phyloP scores from a whole-genome alignment of 345 rosid species.

The Salix purpurea region DNA sequence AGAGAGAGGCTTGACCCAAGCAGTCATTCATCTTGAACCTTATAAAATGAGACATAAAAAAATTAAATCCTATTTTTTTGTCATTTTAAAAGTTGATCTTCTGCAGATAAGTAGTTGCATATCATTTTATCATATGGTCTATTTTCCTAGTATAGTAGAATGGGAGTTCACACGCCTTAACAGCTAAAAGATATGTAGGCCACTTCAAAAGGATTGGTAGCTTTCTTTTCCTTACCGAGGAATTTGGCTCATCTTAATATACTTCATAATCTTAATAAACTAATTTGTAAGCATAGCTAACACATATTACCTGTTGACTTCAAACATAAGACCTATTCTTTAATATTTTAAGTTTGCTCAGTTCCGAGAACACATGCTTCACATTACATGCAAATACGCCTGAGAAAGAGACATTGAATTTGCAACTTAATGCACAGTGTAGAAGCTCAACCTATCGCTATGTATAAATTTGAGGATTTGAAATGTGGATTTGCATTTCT shows the following conservation, averaged over 20 bases:
- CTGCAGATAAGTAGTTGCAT: background rate
- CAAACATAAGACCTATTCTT: too few species aligned
- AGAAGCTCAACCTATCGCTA: background rate
- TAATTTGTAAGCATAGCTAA: too few species aligned
- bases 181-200: too few species aligned
- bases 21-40: background rate
- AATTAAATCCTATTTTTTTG: conserved; percentile 3
- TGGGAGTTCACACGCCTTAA: too few species aligned
- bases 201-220: too few species aligned
- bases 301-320: too few species aligned
- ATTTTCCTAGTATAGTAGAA: too few species aligned
- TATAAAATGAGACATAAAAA: background rate
- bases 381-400: background rate
- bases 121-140: too few species aligned
- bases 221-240: too few species aligned
- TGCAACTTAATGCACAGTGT: background rate
- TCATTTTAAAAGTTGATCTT: background rate
- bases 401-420: background rate
- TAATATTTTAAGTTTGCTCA: background rate
- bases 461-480: background rate
- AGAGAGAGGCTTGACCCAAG: background rate
- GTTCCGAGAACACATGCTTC: background rate
- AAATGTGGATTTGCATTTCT: background rate
- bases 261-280: too few species aligned
- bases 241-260: too few species aligned